Conservation (phyloP, 1,284 basidiomycete species). For the Moesziomyces parantarcticus region DNA sequence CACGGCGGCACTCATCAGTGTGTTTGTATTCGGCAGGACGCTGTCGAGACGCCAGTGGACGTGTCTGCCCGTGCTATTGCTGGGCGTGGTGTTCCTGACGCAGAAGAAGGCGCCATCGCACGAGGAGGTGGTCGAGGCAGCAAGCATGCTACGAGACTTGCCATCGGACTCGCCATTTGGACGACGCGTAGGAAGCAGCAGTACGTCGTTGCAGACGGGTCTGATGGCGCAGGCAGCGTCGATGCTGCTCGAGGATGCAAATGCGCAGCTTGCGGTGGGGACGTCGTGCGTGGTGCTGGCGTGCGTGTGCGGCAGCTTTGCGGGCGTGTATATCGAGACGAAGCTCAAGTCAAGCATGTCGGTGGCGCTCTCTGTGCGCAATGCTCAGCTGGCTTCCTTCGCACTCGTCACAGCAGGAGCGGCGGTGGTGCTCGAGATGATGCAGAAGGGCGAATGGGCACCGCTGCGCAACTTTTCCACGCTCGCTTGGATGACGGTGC, state of each 20-base stretch:
- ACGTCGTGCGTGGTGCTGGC: conserved; percentile 19
- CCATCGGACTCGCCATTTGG: conserved; percentile 19
- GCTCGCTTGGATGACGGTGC: conserved; percentile 31
- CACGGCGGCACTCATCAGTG: conserved; percentile 38
- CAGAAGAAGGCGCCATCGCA: conserved; percentile 6
- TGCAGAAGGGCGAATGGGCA: conserved; percentile 7
- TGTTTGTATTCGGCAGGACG: conserved; percentile 21
- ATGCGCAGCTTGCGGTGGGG: conserved; percentile 12
- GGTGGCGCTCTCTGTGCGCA: conserved; percentile 35
- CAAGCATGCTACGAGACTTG: conserved; percentile 2
- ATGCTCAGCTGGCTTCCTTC: conserved; percentile 41
- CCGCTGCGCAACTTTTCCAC: conserved; percentile 26
- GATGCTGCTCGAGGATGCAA: conserved; percentile 10
- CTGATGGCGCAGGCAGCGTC: conserved; percentile 8
- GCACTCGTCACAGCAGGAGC: conserved; percentile 17
- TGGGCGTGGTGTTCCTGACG: conserved; percentile 21
- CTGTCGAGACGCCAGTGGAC: conserved; percentile 30
- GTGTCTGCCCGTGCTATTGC: conserved; percentile 24
- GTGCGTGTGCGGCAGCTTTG: conserved; percentile 38
- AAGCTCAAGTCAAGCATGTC: conserved; percentile 38
- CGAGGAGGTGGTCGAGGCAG: conserved; percentile 8
- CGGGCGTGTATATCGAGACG: conserved; percentile 40
- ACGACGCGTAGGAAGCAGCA: not conserved
- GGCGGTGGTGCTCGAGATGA: conserved; percentile 19
- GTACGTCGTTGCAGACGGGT: not conserved